A percentile compares a stretch with the other conserved stretches of the same genome.
phyloP scores from a whole-genome alignment of 371 early-diverging fungal genomes.

The Actinomortierella ambigua region DNA sequence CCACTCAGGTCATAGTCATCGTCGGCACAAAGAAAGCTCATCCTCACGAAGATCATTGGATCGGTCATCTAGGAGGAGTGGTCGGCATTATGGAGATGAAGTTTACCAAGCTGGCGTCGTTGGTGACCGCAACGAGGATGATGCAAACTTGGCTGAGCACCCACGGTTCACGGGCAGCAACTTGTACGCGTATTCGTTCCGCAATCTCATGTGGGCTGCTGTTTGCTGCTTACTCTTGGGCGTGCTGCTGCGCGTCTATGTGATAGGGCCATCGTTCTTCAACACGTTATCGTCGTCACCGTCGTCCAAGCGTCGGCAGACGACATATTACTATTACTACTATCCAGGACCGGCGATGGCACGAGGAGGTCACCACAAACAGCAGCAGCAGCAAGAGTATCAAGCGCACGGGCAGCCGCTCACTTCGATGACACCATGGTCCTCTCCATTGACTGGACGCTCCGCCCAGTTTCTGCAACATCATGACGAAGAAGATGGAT shows the following conservation, averaged over 20 bases:
- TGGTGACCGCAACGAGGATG: too few species aligned
- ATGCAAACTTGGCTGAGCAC: slow-evolving; percentile 38
- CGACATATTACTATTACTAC: slow-evolving; percentile 38
- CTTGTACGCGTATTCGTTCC: slow-evolving; percentile 38
- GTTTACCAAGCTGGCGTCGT: too few species aligned
- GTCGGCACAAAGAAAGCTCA: too few species aligned
- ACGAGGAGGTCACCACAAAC: slow-evolving; percentile 6
- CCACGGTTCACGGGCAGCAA: slow-evolving; percentile 36
- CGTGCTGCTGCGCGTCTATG: slow-evolving; percentile 25
- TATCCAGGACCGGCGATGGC: slow-evolving; percentile 11
- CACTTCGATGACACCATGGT: not conserved
- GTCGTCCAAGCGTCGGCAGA: not conserved
- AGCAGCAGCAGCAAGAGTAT: not conserved
- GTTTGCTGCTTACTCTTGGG: slow-evolving; percentile 31
- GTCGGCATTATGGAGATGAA: too few species aligned
- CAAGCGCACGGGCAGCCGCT: not conserved
- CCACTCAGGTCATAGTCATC: too few species aligned
- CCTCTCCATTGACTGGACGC: not conserved
- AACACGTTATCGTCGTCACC: slow-evolving; percentile 14
- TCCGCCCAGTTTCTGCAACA: not conserved
- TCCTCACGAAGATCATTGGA: too few species aligned
- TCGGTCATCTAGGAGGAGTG: too few species aligned
- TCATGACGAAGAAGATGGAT: not conserved
- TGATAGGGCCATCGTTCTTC: slow-evolving; percentile 43
- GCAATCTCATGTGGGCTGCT: slow-evolving; percentile 37